phyloP scores from a whole-genome alignment of 225 moss, liverwort and hornwort species.

The Pseudoscleropodium purum region DNA sequence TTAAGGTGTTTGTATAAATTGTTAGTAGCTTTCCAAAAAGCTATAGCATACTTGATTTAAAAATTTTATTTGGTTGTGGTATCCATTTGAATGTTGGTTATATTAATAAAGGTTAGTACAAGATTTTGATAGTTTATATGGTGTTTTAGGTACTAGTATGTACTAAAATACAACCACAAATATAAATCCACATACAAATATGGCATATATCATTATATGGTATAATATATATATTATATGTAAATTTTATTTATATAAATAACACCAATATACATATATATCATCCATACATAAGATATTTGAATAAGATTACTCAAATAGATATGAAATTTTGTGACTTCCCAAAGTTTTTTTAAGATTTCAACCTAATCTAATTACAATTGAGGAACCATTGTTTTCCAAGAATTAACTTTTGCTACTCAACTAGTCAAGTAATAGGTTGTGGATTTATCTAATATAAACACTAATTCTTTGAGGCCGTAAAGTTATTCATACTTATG shows the following conservation, averaged over 20 bases:
- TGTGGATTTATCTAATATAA: too few species aligned
- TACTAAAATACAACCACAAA: too few species aligned
- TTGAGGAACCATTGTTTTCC: accelerated
- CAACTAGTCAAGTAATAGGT: accelerated
- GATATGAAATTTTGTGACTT: neutral
- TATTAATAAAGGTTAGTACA: too few species aligned
- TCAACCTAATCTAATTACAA: neutral
- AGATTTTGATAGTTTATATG: neutral
- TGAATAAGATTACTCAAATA: neutral
- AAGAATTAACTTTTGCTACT: accelerated
- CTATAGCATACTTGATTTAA: accelerated
- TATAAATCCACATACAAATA: neutral
- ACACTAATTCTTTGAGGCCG: too few species aligned
- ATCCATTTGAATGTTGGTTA: neutral
- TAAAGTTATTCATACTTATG: neutral
- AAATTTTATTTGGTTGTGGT: neutral
- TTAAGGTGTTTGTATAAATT: neutral
- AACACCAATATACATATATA: too few species aligned
- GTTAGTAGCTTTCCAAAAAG: neutral
- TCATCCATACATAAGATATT: accelerated
- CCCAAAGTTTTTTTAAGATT: too few species aligned
- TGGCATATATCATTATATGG: neutral
- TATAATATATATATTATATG: neutral
- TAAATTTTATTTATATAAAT: neutral
- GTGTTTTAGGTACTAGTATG: neutral